Evolutionary conservation across 129 eudicot species (phyloP), one percentile per base, ranked within the genome.

Genomic region (Oenanthe sinensis): DNA sequence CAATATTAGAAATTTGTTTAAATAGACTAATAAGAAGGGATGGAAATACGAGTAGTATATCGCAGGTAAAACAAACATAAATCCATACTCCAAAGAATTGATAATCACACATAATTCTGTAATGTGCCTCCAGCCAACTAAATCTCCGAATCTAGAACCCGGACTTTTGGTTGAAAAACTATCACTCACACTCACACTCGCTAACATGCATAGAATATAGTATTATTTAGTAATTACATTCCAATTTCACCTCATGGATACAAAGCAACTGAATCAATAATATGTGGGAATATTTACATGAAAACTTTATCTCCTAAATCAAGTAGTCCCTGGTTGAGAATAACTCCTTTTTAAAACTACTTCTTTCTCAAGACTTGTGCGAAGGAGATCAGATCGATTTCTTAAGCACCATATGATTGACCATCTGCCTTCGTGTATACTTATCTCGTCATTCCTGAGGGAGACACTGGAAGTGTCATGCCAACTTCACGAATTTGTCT

Each of bases 401-500:
- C 7, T 49, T 16, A 49, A 49, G 55, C 20, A 49, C 55, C 55
- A 50, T 7, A 50, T 50, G 58, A 50, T 50, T 50, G 19, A 17
- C 16, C 8, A 0, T 50, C 16, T 50, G 58, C 58, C 58, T 50
- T 50, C 2, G n/a, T 50, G 17, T 4, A 16, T 6, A 55, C 8
- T 58, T n/a, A 58, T 58, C 65, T 22, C 30, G 5, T 72, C 76
- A 43, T 72, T 43, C 50, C 30, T 72, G 36, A 20, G 5, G 26
- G 76, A 10, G 50, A 46, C 46, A 19, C 46, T 8, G 76, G 76
- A 22, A 8, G n/a, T 22, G 30, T 22, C 65, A 58, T 43, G 76
- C 52, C 76, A 72, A 75, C 63, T 26, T 43, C 62, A 46, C 78
- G 78, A 75, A 24, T 75, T 19, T 75, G 78, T 48, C 24, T 47